phyloP scores from a whole-genome alignment of 2,329 filamentous ascomycete species.

The Tolypocladium tundrense region DNA sequence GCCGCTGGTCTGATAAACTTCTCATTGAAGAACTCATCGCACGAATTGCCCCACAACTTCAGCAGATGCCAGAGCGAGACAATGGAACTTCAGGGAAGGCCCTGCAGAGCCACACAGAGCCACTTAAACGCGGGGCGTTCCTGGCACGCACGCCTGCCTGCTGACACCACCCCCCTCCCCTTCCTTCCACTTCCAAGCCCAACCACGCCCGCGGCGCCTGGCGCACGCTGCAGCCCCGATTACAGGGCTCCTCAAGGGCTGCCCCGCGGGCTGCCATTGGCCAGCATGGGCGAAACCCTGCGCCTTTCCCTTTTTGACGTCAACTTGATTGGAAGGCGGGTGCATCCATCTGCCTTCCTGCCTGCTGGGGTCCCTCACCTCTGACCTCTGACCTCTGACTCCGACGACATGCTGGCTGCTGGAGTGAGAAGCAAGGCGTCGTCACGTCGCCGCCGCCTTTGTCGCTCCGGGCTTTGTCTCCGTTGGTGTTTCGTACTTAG shows the following conservation, averaged over 20 bases:
- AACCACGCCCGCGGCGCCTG: constrained; percentile 4
- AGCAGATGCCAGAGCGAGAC: neutral
- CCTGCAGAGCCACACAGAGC: constrained; percentile 6
- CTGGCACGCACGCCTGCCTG: constrained; percentile 16
- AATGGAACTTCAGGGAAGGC: neutral
- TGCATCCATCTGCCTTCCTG: neutral
- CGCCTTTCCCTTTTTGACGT: constrained; percentile 7
- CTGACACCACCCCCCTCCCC: constrained; percentile 1
- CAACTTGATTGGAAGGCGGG: constrained; percentile 5
- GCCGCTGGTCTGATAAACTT: too few relatives aligned
- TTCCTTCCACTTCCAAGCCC: neutral
- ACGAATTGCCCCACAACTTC: too few relatives aligned
- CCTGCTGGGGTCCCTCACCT: neutral
- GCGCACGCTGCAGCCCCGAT: constrained; percentile 20
- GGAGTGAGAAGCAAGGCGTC: neutral
- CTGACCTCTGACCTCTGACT: neutral
- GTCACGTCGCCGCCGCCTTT: neutral
- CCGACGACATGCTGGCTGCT: neutral
- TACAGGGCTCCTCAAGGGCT: constrained; percentile 16
- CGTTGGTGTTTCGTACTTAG: neutral
- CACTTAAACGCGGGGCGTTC: constrained; percentile 26
- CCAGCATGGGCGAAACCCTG: constrained; percentile 4
- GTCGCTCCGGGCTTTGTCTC: neutral
- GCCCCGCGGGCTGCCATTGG: constrained; percentile 19
- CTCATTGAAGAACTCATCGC: too few relatives aligned